A percentile compares a stretch with the other conserved stretches of the same genome.
Evolutionary conservation across 2,329 filamentous ascomycete genomes (phyloP).

Genomic region (Spiromastix sp.): DNA sequence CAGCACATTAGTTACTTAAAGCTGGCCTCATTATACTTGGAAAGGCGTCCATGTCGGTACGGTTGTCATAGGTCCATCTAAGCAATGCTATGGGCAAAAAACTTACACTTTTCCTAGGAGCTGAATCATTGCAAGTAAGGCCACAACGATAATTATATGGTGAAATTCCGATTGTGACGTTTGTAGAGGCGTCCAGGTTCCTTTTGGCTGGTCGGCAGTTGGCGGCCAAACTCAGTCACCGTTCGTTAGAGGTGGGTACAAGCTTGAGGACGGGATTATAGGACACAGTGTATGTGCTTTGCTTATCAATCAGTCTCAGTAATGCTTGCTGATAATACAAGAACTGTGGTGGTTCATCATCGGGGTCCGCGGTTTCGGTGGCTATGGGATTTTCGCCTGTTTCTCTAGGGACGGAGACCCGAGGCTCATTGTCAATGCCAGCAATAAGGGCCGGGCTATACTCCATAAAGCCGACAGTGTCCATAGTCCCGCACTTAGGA

Average conservation of each 20-base stretch:
- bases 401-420: slow-evolving; percentile 24
- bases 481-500: slow-evolving; percentile 19
- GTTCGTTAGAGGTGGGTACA: slow-evolving; percentile 16
- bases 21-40: slow-evolving; percentile 24
- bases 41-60: slow-evolving; percentile 22
- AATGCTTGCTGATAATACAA: too few species aligned
- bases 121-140: too few species aligned
- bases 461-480: slow-evolving; percentile 23
- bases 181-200: too few species aligned
- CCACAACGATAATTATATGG: too few species aligned
- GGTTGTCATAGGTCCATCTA: too few species aligned
- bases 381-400: slow-evolving; percentile 23
- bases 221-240: slow-evolving; percentile 19
- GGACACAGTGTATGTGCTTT: slow-evolving; percentile 15
- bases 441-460: slow-evolving; percentile 23
- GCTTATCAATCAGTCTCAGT: too few species aligned
- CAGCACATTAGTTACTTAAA: slow-evolving; percentile 13
- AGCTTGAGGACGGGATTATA: slow-evolving; percentile 13
- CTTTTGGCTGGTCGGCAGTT: slow-evolving; percentile 17
- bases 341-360: slow-evolving; percentile 24
- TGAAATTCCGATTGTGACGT: too few species aligned
- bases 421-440: slow-evolving; percentile 22
- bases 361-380: slow-evolving; percentile 24
- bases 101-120: too few species aligned
- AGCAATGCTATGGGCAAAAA: too few species aligned